A percentile compares a stretch with the other conserved stretches of the same genome.
These are phyloP conservation scores for Camellia sinensis DNA, from an alignment of 148 eudicot genomes.

Conservation along the genomic window DNA sequence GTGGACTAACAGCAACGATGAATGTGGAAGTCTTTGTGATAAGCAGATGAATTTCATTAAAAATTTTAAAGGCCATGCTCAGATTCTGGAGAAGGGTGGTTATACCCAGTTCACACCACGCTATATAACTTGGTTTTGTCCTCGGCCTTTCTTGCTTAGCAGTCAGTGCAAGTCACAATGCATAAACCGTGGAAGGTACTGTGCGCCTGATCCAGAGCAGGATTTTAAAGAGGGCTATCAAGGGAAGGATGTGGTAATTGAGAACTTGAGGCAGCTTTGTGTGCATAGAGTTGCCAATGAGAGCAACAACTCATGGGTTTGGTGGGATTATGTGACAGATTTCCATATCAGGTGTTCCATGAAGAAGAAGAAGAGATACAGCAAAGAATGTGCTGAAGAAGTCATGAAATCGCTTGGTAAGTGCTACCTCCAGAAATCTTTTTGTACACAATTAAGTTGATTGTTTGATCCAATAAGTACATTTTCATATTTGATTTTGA, in stretches of 20 bases:
- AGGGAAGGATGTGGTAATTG: constrained; percentile 90
- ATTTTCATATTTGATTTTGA: background rate
- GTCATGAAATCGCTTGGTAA: constrained; percentile 80
- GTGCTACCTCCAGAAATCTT: background rate
- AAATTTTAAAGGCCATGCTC: constrained; percentile 94
- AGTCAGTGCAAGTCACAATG: constrained; percentile 84
- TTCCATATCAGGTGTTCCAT: constrained; percentile 91
- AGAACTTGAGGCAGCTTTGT: constrained; percentile 94
- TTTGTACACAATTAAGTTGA: background rate
- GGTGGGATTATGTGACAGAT: constrained; percentile 99
- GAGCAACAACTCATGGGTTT: constrained; percentile 76
- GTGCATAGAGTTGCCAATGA: constrained; percentile 82
- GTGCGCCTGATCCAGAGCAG: constrained; percentile 94
- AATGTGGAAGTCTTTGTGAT: constrained; percentile 85
- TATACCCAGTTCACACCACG: constrained; percentile 79
- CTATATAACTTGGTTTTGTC: constrained; percentile 97
- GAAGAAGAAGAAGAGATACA: constrained; percentile 73
- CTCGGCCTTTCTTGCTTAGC: constrained; percentile 54
- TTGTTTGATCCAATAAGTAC: background rate
- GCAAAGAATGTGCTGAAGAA: constrained; percentile 67
- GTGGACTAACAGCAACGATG: constrained; percentile 98
- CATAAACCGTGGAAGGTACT: constrained; percentile 85
- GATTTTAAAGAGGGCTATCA: constrained; percentile 78
- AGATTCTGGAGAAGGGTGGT: constrained; percentile 83
- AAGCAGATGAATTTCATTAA: constrained; percentile 84